These are phyloP conservation scores for Kwoniella botswanensis DNA, from an alignment of 768 basidiomycete species.

Conservation along the genomic window DNA sequence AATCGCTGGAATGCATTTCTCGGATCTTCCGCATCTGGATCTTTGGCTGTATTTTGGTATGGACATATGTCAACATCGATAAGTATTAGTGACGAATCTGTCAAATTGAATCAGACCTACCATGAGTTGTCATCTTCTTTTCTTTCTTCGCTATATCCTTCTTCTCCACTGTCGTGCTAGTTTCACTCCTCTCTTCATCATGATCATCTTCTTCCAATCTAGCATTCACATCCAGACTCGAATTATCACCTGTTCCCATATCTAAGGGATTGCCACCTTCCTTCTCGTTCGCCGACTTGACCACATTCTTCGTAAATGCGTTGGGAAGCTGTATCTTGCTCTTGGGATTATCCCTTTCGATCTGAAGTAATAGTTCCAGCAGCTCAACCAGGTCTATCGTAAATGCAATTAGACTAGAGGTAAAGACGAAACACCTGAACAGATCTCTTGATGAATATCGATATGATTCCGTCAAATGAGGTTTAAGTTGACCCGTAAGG, in stretches of 20 bases:
- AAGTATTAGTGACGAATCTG: neutral
- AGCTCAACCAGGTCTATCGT: conserved; percentile 59
- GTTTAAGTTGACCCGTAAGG: conserved; percentile 35
- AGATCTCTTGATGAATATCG: conserved; percentile 58
- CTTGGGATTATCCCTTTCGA: conserved; percentile 58
- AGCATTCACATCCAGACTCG: conserved; percentile 8
- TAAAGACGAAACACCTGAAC: conserved; percentile 64
- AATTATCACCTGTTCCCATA: conserved; percentile 35
- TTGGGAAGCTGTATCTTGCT: conserved; percentile 65
- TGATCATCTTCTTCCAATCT: conserved; percentile 44
- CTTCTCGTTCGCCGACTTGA: conserved; percentile 44
- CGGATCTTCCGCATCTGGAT: conserved; percentile 63
- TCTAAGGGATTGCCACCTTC: conserved; percentile 48
- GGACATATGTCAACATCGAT: neutral
- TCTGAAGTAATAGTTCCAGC: conserved; percentile 59
- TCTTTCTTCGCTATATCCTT: conserved; percentile 23
- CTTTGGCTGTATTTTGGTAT: conserved; percentile 48
- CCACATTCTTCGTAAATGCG: conserved; percentile 59
- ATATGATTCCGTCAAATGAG: conserved; percentile 15
- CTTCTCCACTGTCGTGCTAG: conserved; percentile 31
- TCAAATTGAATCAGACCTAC: conserved; percentile 5
- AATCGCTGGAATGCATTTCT: conserved; percentile 61
- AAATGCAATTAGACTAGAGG: conserved; percentile 61
- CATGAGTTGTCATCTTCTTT: conserved; percentile 26
- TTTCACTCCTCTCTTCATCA: conserved; percentile 51